phyloP scores from a whole-genome alignment of 495 filamentous ascomycete species.

The Niebla homalea region DNA sequence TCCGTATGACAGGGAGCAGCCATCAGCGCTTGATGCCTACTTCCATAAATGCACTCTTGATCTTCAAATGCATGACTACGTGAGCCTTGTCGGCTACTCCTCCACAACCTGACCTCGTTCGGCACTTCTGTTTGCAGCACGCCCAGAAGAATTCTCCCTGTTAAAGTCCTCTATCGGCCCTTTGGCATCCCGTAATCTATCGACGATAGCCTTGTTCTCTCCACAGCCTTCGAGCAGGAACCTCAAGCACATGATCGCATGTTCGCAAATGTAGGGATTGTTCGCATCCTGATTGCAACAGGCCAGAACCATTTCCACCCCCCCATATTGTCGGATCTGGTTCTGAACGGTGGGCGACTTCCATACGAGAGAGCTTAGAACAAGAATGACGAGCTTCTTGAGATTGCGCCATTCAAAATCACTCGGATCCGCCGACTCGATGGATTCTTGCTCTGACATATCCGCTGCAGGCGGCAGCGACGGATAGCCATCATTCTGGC shows the following conservation, averaged over 20 bases:
- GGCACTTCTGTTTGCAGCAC: neutral
- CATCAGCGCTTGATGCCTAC: constrained; percentile 15
- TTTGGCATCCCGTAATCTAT: constrained; percentile 34
- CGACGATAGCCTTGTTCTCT: constrained; percentile 63
- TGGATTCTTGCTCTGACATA: constrained; percentile 31
- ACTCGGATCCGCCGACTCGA: constrained; percentile 41
- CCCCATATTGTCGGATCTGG: constrained; percentile 69
- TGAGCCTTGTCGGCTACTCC: neutral
- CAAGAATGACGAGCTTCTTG: constrained; percentile 81
- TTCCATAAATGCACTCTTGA: too few relatives aligned
- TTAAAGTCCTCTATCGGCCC: neutral
- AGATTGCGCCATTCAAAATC: constrained; percentile 90
- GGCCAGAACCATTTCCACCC: constrained; percentile 70
- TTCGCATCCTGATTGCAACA: constrained; percentile 79
- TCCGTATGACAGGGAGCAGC: constrained; percentile 12
- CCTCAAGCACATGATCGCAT: constrained; percentile 79
- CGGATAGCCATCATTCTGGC: constrained; percentile 16
- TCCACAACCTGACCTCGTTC: neutral
- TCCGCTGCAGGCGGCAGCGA: constrained; percentile 22
- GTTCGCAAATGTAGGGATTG: constrained; percentile 82
- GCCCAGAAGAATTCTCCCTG: neutral
- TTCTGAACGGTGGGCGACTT: constrained; percentile 66
- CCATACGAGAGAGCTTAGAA: constrained; percentile 73
- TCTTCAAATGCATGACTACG: too few relatives aligned
- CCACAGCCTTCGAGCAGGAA: constrained; percentile 76